Percentiles rank a stretch among this genome's conserved stretches.
Conservation (phyloP, 352 stramenopile genomes). For the Peronospora destructor region DNA sequence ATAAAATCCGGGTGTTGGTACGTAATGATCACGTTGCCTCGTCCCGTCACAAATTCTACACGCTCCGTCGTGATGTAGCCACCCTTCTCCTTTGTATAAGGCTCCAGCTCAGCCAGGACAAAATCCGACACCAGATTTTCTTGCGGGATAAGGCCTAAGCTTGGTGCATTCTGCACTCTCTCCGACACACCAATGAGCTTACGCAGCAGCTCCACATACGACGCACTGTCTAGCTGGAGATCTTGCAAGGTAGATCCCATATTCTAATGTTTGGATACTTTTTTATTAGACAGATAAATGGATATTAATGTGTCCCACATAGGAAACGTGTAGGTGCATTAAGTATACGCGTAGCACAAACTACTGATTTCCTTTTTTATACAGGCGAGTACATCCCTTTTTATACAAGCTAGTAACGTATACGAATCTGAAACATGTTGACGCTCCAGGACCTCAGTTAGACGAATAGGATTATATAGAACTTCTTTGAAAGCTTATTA, state of each 20-base stretch:
- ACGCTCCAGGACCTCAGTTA: no score
- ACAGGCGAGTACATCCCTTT: no score
- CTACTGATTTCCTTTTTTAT: no score
- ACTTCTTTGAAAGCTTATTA: no score
- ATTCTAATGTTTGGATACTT: no score
- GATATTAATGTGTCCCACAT: no score
- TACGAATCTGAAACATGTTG: no score
- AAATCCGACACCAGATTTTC: conserved; percentile 85
- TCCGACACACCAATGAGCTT: conserved; percentile 69
- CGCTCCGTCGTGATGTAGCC: conserved; percentile 67
- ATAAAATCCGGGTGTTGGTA: conserved; percentile 50
- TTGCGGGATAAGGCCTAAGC: conserved; percentile 40
- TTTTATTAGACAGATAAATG: no score
- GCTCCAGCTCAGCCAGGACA: conserved; percentile 75
- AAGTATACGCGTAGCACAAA: no score
- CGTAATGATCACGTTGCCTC: conserved; percentile 90
- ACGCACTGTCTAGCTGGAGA: conserved; percentile 43
- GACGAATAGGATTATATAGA: no score
- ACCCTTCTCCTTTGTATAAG: conserved; percentile 29
- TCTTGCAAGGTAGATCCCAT: conserved; percentile 12
- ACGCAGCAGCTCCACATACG: conserved; percentile 61
- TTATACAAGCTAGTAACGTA: no score
- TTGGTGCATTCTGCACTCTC: conserved; percentile 44
- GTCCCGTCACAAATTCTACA: conserved; percentile 74
- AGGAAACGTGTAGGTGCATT: no score